A percentile compares a stretch with the other conserved stretches of the same genome.
Evolutionary conservation across 1,284 basidiomycete species (phyloP).

Genomic region (Malassezia pachydermatis): DNA sequence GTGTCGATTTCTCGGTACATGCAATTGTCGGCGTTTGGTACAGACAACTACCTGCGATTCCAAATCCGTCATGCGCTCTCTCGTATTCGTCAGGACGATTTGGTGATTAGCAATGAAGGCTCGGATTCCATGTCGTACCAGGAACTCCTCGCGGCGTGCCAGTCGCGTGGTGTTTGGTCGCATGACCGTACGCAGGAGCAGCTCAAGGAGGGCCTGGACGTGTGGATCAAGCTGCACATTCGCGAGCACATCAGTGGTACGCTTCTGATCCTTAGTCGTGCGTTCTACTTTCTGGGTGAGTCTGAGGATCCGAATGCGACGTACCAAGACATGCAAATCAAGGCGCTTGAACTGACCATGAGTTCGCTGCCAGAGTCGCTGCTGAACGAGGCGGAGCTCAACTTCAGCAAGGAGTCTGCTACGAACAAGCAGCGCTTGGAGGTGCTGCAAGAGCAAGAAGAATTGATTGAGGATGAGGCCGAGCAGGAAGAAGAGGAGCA

Average conservation of each 20-base stretch:
- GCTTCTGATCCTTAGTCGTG: slow-evolving; percentile 78
- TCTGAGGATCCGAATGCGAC: slow-evolving; percentile 21
- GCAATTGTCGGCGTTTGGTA: slow-evolving; percentile 96
- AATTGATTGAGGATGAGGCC: slow-evolving; percentile 96
- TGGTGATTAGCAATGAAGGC: slow-evolving; percentile 74
- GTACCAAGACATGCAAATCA: slow-evolving; percentile 53
- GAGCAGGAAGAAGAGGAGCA: slow-evolving; percentile 92
- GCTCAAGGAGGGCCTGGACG: slow-evolving; percentile 74
- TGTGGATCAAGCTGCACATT: slow-evolving; percentile 89
- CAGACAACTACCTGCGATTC: slow-evolving; percentile 93
- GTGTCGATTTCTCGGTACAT: slow-evolving; percentile 87
- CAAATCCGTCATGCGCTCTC: slow-evolving; percentile 76
- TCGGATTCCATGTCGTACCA: slow-evolving; percentile 77
- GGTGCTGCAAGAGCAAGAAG: slow-evolving; percentile 93
- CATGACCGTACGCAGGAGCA: slow-evolving; percentile 55
- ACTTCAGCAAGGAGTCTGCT: slow-evolving; percentile 82
- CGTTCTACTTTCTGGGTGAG: slow-evolving; percentile 66
- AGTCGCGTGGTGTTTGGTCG: slow-evolving; percentile 85
- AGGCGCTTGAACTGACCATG: slow-evolving; percentile 77
- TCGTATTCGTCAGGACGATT: slow-evolving; percentile 80
- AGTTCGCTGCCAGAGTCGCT: slow-evolving; percentile 88
- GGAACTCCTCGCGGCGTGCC: slow-evolving; percentile 84
- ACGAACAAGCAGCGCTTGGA: slow-evolving; percentile 97
- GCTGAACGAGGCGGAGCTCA: slow-evolving; percentile 90
- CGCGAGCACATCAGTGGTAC: slow-evolving; percentile 78